Conservation (phyloP, 768 basidiomycete species). For the Lactarius hatsudake region DNA sequence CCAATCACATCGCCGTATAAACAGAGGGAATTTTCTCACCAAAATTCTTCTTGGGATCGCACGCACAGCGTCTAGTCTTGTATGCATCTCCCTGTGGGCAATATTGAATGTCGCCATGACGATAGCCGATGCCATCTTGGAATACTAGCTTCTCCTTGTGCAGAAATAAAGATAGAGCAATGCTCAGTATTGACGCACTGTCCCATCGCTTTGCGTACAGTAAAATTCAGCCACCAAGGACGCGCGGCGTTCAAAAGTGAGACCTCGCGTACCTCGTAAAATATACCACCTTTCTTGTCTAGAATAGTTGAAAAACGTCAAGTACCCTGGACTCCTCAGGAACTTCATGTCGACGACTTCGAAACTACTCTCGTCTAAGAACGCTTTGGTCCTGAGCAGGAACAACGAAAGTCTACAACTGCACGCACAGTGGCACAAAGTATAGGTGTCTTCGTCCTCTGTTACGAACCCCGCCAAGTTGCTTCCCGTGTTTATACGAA, state of each 20-base stretch:
- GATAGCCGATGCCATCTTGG: constrained; percentile 10
- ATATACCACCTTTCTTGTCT: constrained; percentile 19
- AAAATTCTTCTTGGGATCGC: constrained; percentile 9
- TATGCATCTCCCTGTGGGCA: constrained; percentile 14
- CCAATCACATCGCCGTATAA: neutral
- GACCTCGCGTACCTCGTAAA: constrained; percentile 13
- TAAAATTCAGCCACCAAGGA: neutral
- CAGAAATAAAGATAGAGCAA: constrained; percentile 16
- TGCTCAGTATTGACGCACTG: constrained; percentile 3
- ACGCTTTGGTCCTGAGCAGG: neutral
- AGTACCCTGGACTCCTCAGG: constrained; percentile 4
- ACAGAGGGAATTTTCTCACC: neutral
- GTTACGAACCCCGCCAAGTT: constrained; percentile 9
- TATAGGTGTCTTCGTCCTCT: constrained; percentile 16
- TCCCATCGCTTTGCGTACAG: constrained; percentile 6
- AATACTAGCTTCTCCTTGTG: constrained; percentile 2
- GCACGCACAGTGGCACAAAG: constrained; percentile 13
- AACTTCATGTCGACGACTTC: constrained; percentile 18
- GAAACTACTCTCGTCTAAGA: constrained; percentile 14
- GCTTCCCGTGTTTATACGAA: neutral
- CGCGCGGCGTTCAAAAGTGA: neutral
- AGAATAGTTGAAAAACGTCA: constrained; percentile 17
- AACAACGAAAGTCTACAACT: neutral
- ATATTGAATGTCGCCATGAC: constrained; percentile 5
- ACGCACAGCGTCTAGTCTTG: constrained; percentile 5